Evolutionary conservation across 73 alveolate genomes (phyloP).

Genomic region (Tetrahymena borealis): DNA sequence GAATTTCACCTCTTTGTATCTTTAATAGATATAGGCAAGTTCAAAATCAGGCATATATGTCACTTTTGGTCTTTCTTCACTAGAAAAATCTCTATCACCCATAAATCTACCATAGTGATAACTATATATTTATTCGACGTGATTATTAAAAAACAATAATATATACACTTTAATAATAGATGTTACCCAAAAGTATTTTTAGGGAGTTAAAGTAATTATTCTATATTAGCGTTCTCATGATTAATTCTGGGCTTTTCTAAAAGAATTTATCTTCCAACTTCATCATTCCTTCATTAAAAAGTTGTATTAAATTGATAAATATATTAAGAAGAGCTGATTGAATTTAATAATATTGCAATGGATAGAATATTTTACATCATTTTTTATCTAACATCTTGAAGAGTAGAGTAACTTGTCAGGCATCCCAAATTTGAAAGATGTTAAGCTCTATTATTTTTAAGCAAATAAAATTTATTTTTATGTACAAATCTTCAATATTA

Average conservation of each 20-base stretch:
- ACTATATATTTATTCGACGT: background rate
- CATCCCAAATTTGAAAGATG: conserved; percentile 34
- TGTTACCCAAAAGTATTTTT: conserved; percentile 38
- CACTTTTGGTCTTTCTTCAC: conserved; percentile 38
- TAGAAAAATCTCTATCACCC: conserved; percentile 15
- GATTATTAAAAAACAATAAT: background rate
- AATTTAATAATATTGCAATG: no score
- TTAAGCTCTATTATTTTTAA: background rate
- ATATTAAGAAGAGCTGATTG: no score
- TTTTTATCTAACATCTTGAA: conserved; percentile 13
- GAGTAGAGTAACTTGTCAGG: conserved; percentile 21
- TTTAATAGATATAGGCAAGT: conserved; percentile 38
- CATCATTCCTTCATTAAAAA: conserved; percentile 1
- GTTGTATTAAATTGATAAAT: no score
- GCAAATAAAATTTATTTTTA: background rate
- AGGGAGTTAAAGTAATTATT: conserved; percentile 10
- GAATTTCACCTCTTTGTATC: conserved; percentile 32
- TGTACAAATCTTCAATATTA: no score
- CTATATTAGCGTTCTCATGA: conserved; percentile 13
- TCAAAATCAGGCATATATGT: conserved; percentile 34
- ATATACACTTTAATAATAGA: background rate
- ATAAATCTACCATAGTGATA: conserved; percentile 34
- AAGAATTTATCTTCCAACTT: conserved; percentile 15
- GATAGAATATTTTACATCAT: conserved; percentile 3
- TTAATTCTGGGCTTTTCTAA: conserved; percentile 36